Evolutionary conservation across 768 basidiomycete genomes (phyloP), one percentile per base, ranked within the genome.

Genomic region (Psilocybe cyanescens): DNA sequence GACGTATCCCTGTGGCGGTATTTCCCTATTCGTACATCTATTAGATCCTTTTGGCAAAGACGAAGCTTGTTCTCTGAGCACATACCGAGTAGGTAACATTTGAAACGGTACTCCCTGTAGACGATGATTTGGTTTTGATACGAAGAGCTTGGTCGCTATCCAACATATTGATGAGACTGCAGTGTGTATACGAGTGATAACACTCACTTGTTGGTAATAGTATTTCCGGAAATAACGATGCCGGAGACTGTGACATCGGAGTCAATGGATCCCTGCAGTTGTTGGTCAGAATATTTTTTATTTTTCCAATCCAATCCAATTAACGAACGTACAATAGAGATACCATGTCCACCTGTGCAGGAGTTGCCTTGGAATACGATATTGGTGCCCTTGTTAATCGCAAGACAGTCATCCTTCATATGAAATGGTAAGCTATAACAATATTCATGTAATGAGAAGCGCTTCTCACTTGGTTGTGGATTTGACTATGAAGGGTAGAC

Each of bases 321-420:
- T 11, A 31, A 48, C 17, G 24, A 24, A 60, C 63, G 19, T 51
- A 64, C 89, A 29, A 90, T 79, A 2, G 86, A 87, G 63, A 88
- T 83, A 28, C 89, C 88, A 52, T 91, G 89, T 3, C 89, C 88
- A 19, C 78, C 78, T 2, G 73, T 72, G 72, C 89, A 90, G 17
- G 73, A 73, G 69, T 88, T 87, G 37, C 81, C 70, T 55, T 74
- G 72, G 74, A 89, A 78, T 19, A 75, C 47, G 39, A 85, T 82
- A 61, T 81, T 82, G 6, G 73, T 59, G 3, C 79, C 79, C 48
- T 69, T 73, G 58, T 79, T 79, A 54, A 81, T 79, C 29, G 89
- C 86, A 24, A 90, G 73, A 67, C 87, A 90, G 65, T 90, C 88
- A 61, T 90, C 86, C 80, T 74, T 44, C n/a, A 48, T 24, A 28